Conservation (phyloP, 2,329 filamentous ascomycete species). For the Talaromyces albobiverticillius region DNA sequence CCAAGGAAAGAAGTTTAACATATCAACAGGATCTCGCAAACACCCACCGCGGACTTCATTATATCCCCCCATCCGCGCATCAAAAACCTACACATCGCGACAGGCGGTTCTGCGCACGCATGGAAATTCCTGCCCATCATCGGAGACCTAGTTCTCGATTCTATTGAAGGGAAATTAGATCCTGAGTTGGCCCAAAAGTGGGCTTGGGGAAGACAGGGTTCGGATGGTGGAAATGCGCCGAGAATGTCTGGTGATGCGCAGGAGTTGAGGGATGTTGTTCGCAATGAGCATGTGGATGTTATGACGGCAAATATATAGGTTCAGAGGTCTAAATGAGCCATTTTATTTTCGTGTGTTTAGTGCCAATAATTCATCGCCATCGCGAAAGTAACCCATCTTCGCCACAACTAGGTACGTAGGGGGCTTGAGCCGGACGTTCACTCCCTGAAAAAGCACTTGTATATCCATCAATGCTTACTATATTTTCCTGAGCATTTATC, state of each 20-base stretch:
- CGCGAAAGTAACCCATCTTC: too few relatives aligned
- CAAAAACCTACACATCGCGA: conserved; percentile 20
- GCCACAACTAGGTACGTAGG: too few relatives aligned
- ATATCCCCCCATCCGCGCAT: conserved; percentile 20
- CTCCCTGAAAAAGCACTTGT: too few relatives aligned
- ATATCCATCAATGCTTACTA: too few relatives aligned
- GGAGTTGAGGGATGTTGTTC: conserved; percentile 4
- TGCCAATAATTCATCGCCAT: too few relatives aligned
- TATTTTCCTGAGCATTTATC: too few relatives aligned
- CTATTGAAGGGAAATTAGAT: conserved; percentile 10
- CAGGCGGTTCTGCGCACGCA: conserved; percentile 21
- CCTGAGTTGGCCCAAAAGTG: not conserved
- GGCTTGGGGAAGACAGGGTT: conserved; percentile 3
- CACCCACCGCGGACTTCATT: conserved; percentile 19
- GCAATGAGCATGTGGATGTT: not conserved
- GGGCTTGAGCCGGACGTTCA: too few relatives aligned
- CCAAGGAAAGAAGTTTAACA: conserved; percentile 3
- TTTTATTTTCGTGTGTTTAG: too few relatives aligned
- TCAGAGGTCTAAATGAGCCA: too few relatives aligned
- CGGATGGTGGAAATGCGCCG: conserved; percentile 3
- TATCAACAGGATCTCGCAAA: conserved; percentile 18
- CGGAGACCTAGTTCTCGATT: conserved; percentile 19
- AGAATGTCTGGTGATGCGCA: conserved; percentile 2
- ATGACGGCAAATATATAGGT: not conserved
- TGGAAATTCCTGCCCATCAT: conserved; percentile 23